Conservation (phyloP, 495 filamentous ascomycete species). For the Penicillium bovifimosum region DNA sequence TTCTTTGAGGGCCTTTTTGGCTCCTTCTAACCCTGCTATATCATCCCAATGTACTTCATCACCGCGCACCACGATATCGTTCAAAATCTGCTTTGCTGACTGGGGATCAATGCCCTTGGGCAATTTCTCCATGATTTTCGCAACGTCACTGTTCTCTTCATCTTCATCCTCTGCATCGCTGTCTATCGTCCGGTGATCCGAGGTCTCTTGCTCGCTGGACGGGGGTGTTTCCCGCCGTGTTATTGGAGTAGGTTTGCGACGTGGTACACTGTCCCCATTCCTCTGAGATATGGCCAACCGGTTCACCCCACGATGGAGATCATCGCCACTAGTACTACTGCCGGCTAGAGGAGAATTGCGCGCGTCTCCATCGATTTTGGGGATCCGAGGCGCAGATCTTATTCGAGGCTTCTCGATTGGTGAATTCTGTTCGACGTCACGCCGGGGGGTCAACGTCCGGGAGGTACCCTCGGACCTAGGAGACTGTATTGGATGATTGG, state of each 20-base stretch:
- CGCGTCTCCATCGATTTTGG: constrained; percentile 9
- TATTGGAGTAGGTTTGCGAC: constrained; percentile 19
- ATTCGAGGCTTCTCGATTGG: constrained; percentile 17
- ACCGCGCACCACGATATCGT: constrained; percentile 92
- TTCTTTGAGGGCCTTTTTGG: constrained; percentile 91
- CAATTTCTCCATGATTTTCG: constrained; percentile 66
- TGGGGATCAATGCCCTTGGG: constrained; percentile 73
- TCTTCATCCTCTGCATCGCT: constrained; percentile 32
- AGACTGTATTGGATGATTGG: constrained; percentile 7
- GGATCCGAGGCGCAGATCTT: constrained; percentile 23
- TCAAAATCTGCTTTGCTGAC: constrained; percentile 86
- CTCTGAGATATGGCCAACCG: constrained; percentile 23
- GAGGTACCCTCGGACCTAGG: constrained; percentile 20
- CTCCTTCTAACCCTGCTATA: constrained; percentile 83
- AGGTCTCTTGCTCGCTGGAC: constrained; percentile 42
- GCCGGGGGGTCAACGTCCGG: constrained; percentile 18
- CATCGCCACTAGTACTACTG: constrained; percentile 30
- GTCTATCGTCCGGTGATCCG: constrained; percentile 23
- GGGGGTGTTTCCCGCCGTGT: constrained; percentile 38
- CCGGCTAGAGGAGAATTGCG: constrained; percentile 25
- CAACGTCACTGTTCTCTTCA: constrained; percentile 38
- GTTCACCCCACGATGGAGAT: constrained; percentile 22
- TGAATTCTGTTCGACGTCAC: constrained; percentile 9
- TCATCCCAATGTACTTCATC: constrained; percentile 96
- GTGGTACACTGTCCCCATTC: constrained; percentile 19